Conservation (phyloP, 108 stramenopile genomes). For the Aurantiochytrium sp. region DNA sequence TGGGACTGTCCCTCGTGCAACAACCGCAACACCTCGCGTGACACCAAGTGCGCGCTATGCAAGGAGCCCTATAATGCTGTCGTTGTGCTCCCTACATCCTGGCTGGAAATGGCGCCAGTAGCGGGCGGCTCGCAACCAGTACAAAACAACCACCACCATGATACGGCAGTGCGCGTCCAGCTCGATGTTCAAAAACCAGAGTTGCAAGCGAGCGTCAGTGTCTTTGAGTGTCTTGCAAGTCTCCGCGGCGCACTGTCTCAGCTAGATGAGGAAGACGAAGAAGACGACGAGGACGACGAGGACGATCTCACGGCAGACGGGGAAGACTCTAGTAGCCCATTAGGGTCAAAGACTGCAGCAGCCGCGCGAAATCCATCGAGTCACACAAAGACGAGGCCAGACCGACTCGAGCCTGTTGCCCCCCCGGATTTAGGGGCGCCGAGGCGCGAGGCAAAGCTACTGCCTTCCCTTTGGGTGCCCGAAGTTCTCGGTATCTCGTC, state of each 20-base stretch:
- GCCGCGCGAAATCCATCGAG: no score
- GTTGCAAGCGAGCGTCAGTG: neutral
- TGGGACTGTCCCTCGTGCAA: neutral
- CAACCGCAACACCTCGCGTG: neutral
- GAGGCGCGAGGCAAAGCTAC: no score
- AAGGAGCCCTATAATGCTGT: neutral
- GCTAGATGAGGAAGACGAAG: neutral
- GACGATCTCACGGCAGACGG: neutral
- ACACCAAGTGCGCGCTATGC: neutral
- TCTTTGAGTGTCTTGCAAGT: neutral
- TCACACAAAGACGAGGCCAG: no score
- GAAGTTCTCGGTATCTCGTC: neutral
- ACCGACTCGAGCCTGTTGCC: no score
- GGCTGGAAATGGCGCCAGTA: neutral
- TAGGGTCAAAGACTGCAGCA: no score
- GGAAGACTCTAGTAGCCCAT: neutral
- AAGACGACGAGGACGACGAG: neutral
- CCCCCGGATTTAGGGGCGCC: no score
- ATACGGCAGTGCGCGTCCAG: neutral
- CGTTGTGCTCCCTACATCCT: neutral
- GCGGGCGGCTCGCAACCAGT: neutral
- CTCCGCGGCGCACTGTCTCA: neutral
- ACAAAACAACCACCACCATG: constrained; percentile 1
- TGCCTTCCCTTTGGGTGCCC: neutral
- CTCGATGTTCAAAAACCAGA: neutral